Evolutionary conservation across 2,329 filamentous ascomycete genomes (phyloP).

Genomic region (Penicillium sp.): DNA sequence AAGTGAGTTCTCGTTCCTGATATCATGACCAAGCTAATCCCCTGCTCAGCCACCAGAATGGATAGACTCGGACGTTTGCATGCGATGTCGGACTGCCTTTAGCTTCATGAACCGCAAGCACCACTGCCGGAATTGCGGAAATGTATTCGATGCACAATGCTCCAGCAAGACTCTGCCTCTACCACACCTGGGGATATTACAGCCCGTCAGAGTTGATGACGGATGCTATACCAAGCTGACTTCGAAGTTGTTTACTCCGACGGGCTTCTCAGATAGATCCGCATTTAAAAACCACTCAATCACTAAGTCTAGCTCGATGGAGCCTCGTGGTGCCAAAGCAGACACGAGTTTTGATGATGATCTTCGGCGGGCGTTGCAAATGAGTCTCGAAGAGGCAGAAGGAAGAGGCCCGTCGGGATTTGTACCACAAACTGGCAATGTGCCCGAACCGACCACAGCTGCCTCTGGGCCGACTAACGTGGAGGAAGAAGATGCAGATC

Average conservation of each 20-base stretch:
- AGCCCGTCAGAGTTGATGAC: conserved; percentile 91
- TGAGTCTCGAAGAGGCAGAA: conserved; percentile 94
- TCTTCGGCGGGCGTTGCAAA: conserved; percentile 85
- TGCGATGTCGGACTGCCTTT: conserved; percentile 93
- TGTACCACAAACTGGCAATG: conserved; percentile 59
- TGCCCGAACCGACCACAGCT: conserved; percentile 40
- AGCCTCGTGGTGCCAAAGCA: conserved; percentile 81
- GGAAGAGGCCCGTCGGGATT: conserved; percentile 68
- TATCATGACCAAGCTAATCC: conserved; percentile 10
- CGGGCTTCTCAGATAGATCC: conserved; percentile 41
- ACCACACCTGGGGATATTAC: conserved; percentile 87
- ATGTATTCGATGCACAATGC: conserved; percentile 94
- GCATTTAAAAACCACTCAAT: conserved; percentile 50
- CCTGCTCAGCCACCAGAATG: conserved; percentile 78
- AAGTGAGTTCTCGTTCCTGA: conserved; percentile 40
- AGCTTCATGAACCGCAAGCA: conserved; percentile 98
- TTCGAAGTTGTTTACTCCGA: conserved; percentile 58
- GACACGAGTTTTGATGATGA: conserved; percentile 94
- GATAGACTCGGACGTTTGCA: conserved; percentile 96
- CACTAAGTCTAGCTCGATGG: conserved; percentile 74
- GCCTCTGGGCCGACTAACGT: conserved; percentile 40
- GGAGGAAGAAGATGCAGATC: conserved; percentile 85
- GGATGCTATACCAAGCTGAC: conserved; percentile 89
- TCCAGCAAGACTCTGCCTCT: conserved; percentile 84
- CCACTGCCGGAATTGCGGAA: conserved; percentile 96